Base-by-base conservation (phyloP, 1,284 basidiomycete species). In the Vanrija humicola region DNA sequence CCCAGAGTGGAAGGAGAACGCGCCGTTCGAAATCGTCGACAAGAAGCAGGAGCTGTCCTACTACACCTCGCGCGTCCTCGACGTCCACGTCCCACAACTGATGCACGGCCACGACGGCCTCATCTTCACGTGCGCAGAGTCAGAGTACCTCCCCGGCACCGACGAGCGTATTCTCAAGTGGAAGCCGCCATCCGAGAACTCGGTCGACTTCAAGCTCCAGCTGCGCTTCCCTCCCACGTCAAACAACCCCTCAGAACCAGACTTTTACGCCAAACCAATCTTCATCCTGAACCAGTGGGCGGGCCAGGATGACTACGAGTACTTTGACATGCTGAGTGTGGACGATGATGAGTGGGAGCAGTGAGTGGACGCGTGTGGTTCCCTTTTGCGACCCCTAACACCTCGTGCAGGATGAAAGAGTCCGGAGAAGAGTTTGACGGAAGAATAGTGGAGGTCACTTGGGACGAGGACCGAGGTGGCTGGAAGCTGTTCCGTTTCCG, bases 181-280 rank as follows among this genome's bases (percentile, higher is more conserved):
- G 96, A 99, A 99, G 76, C 94, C 95, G 1, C 93, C 96, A 3
- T 89, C 88, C 3, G 96, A 98, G 70, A 99, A 99, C 75, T 93
- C 92, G 4, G 89, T 98, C 69, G 96, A 99, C 76, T 98, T 98
- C 80, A 91, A 91, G 72, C 85, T 98, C 14, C 82, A 94, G 50
- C 81, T 99, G 18, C 85, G 90, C 38, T 99, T 98, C 73, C 93
- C 95, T 2, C 85, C 91, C 3, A 74, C 77, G 28, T 45, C 51
- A 3, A 76, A 78, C 28, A 75, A 85, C 56, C 80, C 82, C 0
- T 65, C 75, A 7, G 76, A 85, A 66, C 88, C 90, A 0, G 92
- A 98, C 68, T 88, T 86, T 59, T 80, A 79, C 52, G 86, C 86
- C 9, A 97, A 94, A 74, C 96, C 96, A 0, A 75, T 89, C 3